Percentiles rank a stretch among this genome's conserved stretches.
phyloP scores from a whole-genome alignment of 495 filamentous ascomycete genomes.

The Aspergillus wentii region DNA sequence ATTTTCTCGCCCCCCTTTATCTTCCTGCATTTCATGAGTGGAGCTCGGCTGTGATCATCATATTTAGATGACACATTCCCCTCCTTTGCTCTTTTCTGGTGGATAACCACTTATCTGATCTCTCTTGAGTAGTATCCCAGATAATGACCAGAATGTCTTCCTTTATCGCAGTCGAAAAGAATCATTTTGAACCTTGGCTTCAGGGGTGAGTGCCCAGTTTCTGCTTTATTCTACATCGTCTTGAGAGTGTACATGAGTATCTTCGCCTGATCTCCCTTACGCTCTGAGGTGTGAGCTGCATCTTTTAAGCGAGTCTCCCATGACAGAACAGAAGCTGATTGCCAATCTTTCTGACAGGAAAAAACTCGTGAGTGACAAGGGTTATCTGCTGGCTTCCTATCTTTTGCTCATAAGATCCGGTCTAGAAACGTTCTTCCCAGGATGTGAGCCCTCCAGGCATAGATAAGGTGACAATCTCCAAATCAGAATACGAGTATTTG shows the following conservation, averaged over 20 bases:
- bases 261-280: neutral
- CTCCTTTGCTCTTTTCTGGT: neutral
- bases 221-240: too few relatives aligned
- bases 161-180: constrained; percentile 47
- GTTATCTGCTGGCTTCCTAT: neutral
- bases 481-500: constrained; percentile 50
- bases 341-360: neutral
- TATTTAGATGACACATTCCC: neutral
- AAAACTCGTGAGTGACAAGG: neutral
- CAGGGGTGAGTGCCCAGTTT: constrained; percentile 30
- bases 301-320: neutral
- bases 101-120: constrained; percentile 1
- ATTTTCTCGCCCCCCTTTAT: neutral
- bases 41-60: too few relatives aligned
- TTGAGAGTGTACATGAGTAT: too few relatives aligned
- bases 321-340: neutral
- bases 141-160: constrained; percentile 17
- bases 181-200: constrained; percentile 48
- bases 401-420: neutral
- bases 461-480: constrained; percentile 47
- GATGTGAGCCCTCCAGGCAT: constrained; percentile 25
- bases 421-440: constrained; percentile 4
- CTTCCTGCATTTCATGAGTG: neutral
- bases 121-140: neutral
- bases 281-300: too few relatives aligned